Base-by-base conservation (phyloP, 1,284 basidiomycete species). In the Ganoderma meredithae region DNA sequence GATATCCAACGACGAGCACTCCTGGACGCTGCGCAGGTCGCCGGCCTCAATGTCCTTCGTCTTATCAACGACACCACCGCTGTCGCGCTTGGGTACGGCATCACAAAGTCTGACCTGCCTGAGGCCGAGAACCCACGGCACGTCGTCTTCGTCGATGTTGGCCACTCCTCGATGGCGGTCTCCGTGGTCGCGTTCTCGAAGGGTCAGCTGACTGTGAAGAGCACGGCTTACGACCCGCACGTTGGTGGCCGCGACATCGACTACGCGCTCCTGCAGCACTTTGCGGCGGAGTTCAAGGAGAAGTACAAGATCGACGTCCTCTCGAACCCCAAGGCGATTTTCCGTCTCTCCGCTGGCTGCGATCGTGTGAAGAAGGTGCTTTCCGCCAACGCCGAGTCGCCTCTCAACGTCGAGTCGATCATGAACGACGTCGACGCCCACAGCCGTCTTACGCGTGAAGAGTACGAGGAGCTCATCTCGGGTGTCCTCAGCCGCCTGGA, bases 231-330 rank as follows among this genome's bases (percentile, higher is more conserved):
- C 81, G 95, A 97, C 79, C 90, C 89, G 73, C 90, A 97, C 79
- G 90, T 97, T 72, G 96, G 96, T 77, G 96, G 96, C 58, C 94
- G 96, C 71, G 93, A 98, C 81, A 93, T 98, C 81, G 96, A 98
- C 83, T 90, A 89, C 76, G 94, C 92, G 12, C 90, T 98, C 72
- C 88, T 97, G 49, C 79, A 89, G 76, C 89, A 98, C 84, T 98
- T 98, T 78, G 88, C 95, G 25, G 82, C 88, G 62, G 93, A 98
- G 82, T 98, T 98, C 88, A 92, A 95, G 83, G 80, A 81, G 39
- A 97, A 97, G 81, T 98, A 98, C 89, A 97, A 95, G 83, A 95
- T 98, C 77, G 95, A 98, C 80, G 95, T 97, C 74, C 81, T 95
- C 75, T 89, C 88, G 69, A 95, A 87, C 81, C 93, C 95, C 76